Percentiles rank a stretch among this genome's conserved stretches.
phyloP scores from a whole-genome alignment of 1,284 basidiomycete genomes.

The Cutaneotrichosporon spelunceum region DNA sequence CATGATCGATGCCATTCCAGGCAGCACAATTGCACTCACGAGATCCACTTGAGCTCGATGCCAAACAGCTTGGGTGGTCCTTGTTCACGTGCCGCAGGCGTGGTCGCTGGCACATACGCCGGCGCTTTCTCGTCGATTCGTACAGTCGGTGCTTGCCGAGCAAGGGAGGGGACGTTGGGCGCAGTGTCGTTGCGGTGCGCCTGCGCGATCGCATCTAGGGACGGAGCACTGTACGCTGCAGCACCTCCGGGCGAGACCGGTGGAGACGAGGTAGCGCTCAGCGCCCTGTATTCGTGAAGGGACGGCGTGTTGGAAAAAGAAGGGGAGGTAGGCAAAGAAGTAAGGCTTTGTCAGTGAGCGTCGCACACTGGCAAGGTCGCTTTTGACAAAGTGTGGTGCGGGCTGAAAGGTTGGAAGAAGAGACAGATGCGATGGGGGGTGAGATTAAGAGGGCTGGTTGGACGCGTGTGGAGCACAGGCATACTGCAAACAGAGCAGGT shows the following conservation, averaged over 20 bases:
- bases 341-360: slow-evolving; percentile 36
- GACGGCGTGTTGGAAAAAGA: slow-evolving; percentile 4
- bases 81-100: slow-evolving; percentile 8
- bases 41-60: slow-evolving; percentile 50
- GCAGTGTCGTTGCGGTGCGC: not conserved
- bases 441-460: not conserved
- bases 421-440: slow-evolving; percentile 4
- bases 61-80: slow-evolving; percentile 41
- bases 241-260: slow-evolving; percentile 23
- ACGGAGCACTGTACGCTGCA: not conserved
- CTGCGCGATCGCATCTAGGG: not conserved
- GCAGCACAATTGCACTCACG: slow-evolving; percentile 30
- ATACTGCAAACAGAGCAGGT: not conserved
- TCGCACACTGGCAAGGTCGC: slow-evolving; percentile 3
- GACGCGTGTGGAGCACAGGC: not conserved
- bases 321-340: slow-evolving; percentile 31
- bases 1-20: not conserved
- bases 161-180: not conserved
- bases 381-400: not conserved
- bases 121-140: slow-evolving; percentile 24
- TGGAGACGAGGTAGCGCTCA: slow-evolving; percentile 31
- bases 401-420: slow-evolving; percentile 13
- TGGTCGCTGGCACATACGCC: slow-evolving; percentile 11
- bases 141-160: not conserved
- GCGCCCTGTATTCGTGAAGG: slow-evolving; percentile 26